Evolutionary conservation across 257 asterid species (phyloP).

Genomic region (Craterostigma plantagineum): DNA sequence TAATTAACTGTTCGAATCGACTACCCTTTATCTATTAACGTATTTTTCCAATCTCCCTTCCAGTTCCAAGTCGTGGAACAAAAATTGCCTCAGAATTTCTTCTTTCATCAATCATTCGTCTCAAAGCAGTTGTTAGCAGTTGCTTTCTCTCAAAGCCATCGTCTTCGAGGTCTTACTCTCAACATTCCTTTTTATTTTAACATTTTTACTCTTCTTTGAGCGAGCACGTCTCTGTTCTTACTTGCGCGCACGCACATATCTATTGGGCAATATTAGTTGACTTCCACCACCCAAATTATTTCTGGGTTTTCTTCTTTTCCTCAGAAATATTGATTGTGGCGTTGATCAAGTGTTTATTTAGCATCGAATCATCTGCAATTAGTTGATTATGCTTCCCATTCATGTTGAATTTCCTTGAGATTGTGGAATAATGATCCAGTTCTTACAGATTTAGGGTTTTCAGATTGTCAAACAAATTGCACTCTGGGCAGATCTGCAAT

Average conservation of each 20-base stretch:
- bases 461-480: too few species aligned
- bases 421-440: conserved; percentile 4
- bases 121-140: conserved; percentile 7
- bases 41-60: too few species aligned
- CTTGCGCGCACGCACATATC: not conserved
- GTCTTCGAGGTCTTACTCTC: too few species aligned
- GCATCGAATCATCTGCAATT: not conserved
- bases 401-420: not conserved
- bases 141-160: conserved; percentile 32
- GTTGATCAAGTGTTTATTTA: conserved; percentile 11
- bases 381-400: not conserved
- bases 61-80: too few species aligned
- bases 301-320: conserved; percentile 4
- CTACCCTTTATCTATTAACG: too few species aligned
- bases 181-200: too few species aligned
- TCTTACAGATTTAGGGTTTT: conserved; percentile 10
- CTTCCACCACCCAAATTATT: conserved; percentile 10
- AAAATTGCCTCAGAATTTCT: too few species aligned
- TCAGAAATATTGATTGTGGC: conserved; percentile 6
- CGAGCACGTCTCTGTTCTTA: conserved; percentile 9
- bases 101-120: too few species aligned
- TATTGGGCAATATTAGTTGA: conserved; percentile 10
- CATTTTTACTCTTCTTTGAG: too few species aligned
- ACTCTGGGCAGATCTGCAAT: too few species aligned
- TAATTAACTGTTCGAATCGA: too few species aligned